Evolutionary conservation across 176 grass and related monocot species (phyloP), one percentile per base, ranked within the genome.

Genomic region (Carex myosuroides): DNA sequence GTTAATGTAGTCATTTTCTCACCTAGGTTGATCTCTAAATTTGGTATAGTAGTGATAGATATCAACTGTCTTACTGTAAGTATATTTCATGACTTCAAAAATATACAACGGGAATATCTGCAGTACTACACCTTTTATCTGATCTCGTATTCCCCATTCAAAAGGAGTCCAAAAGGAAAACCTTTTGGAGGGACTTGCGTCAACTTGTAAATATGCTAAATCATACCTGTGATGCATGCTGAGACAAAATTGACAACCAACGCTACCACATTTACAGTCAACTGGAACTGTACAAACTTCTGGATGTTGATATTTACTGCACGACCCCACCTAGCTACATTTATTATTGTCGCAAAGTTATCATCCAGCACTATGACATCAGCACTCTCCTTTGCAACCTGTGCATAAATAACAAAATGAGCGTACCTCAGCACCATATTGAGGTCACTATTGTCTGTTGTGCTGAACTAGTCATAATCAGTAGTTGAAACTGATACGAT

Each of bases 371-470:
- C 41, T 69, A 90, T 90, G 68, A 90, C 85, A 84, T 90, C 88
- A 71, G 88, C 88, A 66, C 88, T 90, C 85, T 87, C 88, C 83
- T 90, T 90, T 63, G 88, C 88, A 83, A 90, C 88, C 88, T 89
- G 69, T 44, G 58, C 37, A 78, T 60, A 75, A 64, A 81, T 63
- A 80, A 81, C 58, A 81, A 48, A 56, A 64, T 16, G 10, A 63
- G 33, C 60, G n/a, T 42, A 37, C 1, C 22, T 61, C 58, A 62
- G 35, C 58, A 41, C 41, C 21, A 60, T 20, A 37, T 20, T 61
- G 78, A 54, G 5, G 48, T 62, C 13, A 20, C n/a, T 16, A 22
- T 29, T 29, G 29, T 60, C 58, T 41, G 57, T 78, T 33, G 8
- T 56, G 13, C 21, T 6, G 63, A 57, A 81, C 44, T 14, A 42